Conservation (phyloP, 1,139 yeast species). For the Zygotorulaspora mrakii region DNA sequence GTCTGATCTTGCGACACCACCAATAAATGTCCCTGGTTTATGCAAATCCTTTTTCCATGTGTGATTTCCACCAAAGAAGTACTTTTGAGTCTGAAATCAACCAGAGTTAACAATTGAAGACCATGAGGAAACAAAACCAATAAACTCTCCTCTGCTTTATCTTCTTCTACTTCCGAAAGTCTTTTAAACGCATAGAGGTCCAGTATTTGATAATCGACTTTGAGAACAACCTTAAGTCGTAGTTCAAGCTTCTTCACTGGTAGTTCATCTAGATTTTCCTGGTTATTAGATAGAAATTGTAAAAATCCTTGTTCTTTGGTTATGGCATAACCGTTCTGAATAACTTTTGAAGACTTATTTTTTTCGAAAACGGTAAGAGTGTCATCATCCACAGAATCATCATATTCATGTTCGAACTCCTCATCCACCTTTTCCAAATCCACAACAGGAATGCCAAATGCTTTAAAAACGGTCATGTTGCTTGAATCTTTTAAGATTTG, state of each 20-base stretch:
- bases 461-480: constrained; percentile 25
- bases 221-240: constrained; percentile 44
- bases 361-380: constrained; percentile 41
- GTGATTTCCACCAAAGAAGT: constrained; percentile 28
- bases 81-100: constrained; percentile 30
- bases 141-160: constrained; percentile 27
- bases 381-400: constrained; percentile 38
- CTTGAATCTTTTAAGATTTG: constrained; percentile 30
- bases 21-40: constrained; percentile 33
- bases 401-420: constrained; percentile 26
- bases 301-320: constrained; percentile 36
- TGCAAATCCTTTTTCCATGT: constrained; percentile 31
- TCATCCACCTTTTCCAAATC: constrained; percentile 18
- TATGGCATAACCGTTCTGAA: constrained; percentile 48
- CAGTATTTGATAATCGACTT: constrained; percentile 42
- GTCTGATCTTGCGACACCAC: constrained; percentile 22
- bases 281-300: constrained; percentile 24
- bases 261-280: constrained; percentile 30
- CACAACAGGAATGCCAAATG: constrained; percentile 31
- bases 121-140: constrained; percentile 42
- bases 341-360: constrained; percentile 37
- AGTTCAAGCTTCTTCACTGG: constrained; percentile 38
- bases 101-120: constrained; percentile 41
- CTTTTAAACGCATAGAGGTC: constrained; percentile 38
- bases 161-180: constrained; percentile 24